phyloP scores from a whole-genome alignment of 1,139 yeast species.

The Lizanozyma gosingica region DNA sequence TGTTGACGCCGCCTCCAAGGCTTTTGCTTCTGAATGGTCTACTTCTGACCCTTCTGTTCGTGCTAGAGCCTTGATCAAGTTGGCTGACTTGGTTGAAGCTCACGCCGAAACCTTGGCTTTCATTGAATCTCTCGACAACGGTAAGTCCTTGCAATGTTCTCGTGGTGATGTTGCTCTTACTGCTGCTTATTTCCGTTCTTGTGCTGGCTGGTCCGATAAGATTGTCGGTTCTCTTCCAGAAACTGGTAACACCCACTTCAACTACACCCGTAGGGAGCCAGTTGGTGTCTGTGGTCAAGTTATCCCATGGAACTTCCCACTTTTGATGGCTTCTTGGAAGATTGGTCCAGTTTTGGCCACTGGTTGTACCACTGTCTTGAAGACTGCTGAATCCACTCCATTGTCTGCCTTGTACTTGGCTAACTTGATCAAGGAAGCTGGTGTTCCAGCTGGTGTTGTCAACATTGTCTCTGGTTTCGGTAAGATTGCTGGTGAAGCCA shows the following conservation, averaged over 20 bases:
- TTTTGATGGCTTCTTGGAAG: constrained; percentile 80
- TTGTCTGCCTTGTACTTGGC: constrained; percentile 64
- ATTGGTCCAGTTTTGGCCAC: constrained; percentile 77
- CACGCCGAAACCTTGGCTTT: constrained; percentile 51
- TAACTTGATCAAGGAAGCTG: constrained; percentile 55
- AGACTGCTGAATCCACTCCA: constrained; percentile 81
- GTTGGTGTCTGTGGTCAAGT: constrained; percentile 77
- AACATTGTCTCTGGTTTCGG: constrained; percentile 76
- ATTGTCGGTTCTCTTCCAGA: constrained; percentile 61
- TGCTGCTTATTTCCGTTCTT: constrained; percentile 52
- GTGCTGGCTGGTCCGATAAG: constrained; percentile 84
- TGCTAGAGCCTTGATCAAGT: constrained; percentile 43
- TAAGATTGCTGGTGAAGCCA: constrained; percentile 66
- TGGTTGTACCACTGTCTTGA: constrained; percentile 73
- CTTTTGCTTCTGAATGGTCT: constrained; percentile 38
- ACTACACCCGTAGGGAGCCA: constrained; percentile 60
- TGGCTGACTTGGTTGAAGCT: constrained; percentile 53
- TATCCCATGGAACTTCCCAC: constrained; percentile 86
- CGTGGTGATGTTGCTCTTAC: constrained; percentile 53
- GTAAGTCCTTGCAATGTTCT: constrained; percentile 57
- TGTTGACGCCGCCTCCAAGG: constrained; percentile 46
- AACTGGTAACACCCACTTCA: constrained; percentile 51
- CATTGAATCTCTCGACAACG: constrained; percentile 76
- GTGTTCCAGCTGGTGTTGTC: constrained; percentile 73
- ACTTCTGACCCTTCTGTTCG: constrained; percentile 42